These are phyloP conservation scores for Verticillium isaacii DNA, from an alignment of 2,329 filamentous ascomycete species.

Conservation along the genomic window DNA sequence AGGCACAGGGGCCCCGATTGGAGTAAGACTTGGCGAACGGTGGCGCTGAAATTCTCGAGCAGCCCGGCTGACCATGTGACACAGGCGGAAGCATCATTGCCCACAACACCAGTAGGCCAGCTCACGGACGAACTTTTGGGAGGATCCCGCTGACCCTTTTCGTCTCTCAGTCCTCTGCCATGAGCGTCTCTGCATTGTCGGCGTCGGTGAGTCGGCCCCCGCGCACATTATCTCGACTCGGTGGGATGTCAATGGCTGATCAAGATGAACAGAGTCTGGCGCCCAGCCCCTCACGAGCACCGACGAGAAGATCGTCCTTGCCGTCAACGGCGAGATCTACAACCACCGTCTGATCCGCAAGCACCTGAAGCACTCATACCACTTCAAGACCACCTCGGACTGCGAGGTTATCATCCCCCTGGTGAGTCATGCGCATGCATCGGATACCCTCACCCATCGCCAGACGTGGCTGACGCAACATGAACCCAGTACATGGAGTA, in stretches of 20 bases:
- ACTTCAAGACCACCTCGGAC: slow-evolving; percentile 98
- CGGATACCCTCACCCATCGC: not conserved
- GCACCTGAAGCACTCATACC: slow-evolving; percentile 74
- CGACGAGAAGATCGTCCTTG: slow-evolving; percentile 81
- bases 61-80: not conserved
- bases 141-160: slow-evolving; percentile 19
- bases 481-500: slow-evolving; percentile 75
- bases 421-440: slow-evolving; percentile 46
- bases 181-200: slow-evolving; percentile 96
- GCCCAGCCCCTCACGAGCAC: slow-evolving; percentile 93
- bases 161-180: slow-evolving; percentile 74
- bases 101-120: slow-evolving; percentile 79
- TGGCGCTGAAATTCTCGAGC: not conserved
- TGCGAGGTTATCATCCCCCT: slow-evolving; percentile 98
- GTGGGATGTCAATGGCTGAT: not conserved
- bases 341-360: slow-evolving; percentile 97
- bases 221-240: not conserved
- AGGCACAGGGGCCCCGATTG: slow-evolving; percentile 97
- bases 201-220: slow-evolving; percentile 66
- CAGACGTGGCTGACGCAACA: not conserved
- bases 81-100: slow-evolving; percentile 81
- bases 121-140: not conserved
- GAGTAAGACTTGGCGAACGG: slow-evolving; percentile 64
- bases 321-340: slow-evolving; percentile 99
- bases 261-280: slow-evolving; percentile 65